A percentile compares a stretch with the other conserved stretches of the same genome.
Evolutionary conservation across 768 basidiomycete species (phyloP).

Genomic region (Termitomyces sp.): DNA sequence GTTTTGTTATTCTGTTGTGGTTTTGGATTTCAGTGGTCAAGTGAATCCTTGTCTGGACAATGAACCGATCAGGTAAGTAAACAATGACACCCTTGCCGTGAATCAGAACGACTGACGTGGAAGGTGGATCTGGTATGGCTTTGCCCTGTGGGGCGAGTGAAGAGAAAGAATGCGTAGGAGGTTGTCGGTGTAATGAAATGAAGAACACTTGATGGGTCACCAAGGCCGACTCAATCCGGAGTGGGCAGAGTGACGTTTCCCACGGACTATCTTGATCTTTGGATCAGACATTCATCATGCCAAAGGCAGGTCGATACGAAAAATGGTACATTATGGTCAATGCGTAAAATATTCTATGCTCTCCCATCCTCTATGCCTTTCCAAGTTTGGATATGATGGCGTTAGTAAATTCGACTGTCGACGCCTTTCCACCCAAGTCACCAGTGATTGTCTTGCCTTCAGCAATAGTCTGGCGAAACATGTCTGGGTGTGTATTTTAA

Average conservation of each 20-base stretch:
- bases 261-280: slow-evolving; percentile 21
- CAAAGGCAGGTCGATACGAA: neutral
- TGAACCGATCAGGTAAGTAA: slow-evolving; percentile 11
- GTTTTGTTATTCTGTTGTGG: slow-evolving; percentile 48
- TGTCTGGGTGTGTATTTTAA: slow-evolving; percentile 3
- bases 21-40: slow-evolving; percentile 27
- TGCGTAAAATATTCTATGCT: slow-evolving; percentile 7
- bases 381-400: slow-evolving; percentile 78
- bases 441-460: slow-evolving; percentile 95
- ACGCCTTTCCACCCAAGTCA: slow-evolving; percentile 90
- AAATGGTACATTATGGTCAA: slow-evolving; percentile 6
- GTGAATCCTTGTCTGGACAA: slow-evolving; percentile 23
- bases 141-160: slow-evolving; percentile 92
- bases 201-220: slow-evolving; percentile 40
- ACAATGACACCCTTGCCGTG: neutral
- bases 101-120: slow-evolving; percentile 8
- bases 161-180: slow-evolving; percentile 49
- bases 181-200: slow-evolving; percentile 43
- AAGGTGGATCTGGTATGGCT: slow-evolving; percentile 31
- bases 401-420: slow-evolving; percentile 83
- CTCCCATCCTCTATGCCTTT: slow-evolving; percentile 11
- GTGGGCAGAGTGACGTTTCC: slow-evolving; percentile 31
- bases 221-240: slow-evolving; percentile 20
- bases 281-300: slow-evolving; percentile 1
- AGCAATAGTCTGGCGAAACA: slow-evolving; percentile 76